phyloP scores from a whole-genome alignment of 805 yeast species.

The Naumovozyma baii region DNA sequence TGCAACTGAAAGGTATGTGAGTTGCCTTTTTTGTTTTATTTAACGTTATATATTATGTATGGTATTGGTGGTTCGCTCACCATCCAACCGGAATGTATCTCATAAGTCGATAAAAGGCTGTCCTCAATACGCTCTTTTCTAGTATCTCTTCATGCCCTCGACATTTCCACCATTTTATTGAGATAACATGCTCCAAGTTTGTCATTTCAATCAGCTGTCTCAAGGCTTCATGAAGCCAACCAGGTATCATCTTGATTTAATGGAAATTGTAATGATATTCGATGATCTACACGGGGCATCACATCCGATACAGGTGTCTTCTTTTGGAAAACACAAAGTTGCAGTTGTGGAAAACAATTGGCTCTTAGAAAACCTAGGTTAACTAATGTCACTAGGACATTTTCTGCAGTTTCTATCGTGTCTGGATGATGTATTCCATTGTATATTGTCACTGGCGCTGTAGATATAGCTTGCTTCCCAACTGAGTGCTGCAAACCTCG shows the following conservation, averaged over 20 bases:
- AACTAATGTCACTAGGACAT: conserved; percentile 24
- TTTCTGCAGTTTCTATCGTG: conserved; percentile 17
- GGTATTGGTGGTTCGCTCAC: too few species aligned
- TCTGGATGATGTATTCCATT: conserved; percentile 15
- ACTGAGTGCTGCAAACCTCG: background rate
- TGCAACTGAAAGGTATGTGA: too few species aligned
- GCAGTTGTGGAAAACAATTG: conserved; percentile 26
- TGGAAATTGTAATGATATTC: conserved; percentile 21
- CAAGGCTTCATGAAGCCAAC: conserved; percentile 16
- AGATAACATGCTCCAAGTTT: too few species aligned
- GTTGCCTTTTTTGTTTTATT: too few species aligned
- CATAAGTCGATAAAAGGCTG: too few species aligned
- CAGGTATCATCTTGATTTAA: conserved; percentile 25
- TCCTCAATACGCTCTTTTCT: too few species aligned
- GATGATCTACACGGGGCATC: conserved; percentile 23
- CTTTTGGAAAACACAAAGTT: conserved; percentile 25
- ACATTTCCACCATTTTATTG: too few species aligned
- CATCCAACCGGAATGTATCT: too few species aligned
- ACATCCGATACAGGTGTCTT: conserved; percentile 18
- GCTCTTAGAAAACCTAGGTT: conserved; percentile 26
- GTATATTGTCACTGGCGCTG: conserved; percentile 10
- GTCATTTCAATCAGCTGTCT: too few species aligned
- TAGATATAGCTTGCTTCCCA: background rate
- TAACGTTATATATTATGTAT: too few species aligned
- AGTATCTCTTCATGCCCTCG: too few species aligned